A percentile compares a stretch with the other conserved stretches of the same genome.
phyloP scores from a whole-genome alignment of 2,329 filamentous ascomycete genomes.

The Hypoxylon sp. region DNA sequence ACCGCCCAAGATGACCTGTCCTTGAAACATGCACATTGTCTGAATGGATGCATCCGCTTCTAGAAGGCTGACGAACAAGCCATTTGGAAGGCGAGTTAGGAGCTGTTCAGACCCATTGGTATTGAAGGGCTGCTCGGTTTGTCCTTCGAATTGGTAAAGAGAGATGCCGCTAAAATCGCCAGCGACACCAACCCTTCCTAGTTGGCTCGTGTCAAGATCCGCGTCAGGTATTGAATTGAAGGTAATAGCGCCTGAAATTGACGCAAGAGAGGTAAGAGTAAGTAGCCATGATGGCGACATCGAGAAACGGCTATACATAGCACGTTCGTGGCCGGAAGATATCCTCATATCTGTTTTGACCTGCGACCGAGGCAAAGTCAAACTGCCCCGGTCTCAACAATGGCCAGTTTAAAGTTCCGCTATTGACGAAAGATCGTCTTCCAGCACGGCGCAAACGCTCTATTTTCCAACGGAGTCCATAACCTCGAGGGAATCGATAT shows the following conservation, averaged over 20 bases:
- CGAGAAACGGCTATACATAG: conserved; percentile 55
- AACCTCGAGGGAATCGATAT: conserved; percentile 46
- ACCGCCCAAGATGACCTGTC: conserved; percentile 84
- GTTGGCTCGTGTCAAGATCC: conserved; percentile 81
- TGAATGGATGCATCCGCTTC: conserved; percentile 87
- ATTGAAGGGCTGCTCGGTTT: conserved; percentile 76
- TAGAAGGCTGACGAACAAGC: conserved; percentile 81
- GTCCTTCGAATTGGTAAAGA: conserved; percentile 86
- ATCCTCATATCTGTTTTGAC: conserved; percentile 63
- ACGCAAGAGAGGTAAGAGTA: conserved; percentile 60
- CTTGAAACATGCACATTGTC: conserved; percentile 86
- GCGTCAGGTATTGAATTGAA: conserved; percentile 76
- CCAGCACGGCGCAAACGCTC: conserved; percentile 35
- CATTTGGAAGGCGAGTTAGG: conserved; percentile 86
- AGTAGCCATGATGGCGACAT: conserved; percentile 55
- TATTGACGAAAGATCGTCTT: conserved; percentile 32
- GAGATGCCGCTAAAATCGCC: conserved; percentile 95
- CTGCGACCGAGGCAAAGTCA: conserved; percentile 48
- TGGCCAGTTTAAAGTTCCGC: conserved; percentile 26
- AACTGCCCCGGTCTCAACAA: conserved; percentile 49
- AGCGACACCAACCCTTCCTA: conserved; percentile 87
- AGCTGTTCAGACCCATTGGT: conserved; percentile 87
- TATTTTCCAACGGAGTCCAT: conserved; percentile 51
- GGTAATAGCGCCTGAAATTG: conserved; percentile 65
- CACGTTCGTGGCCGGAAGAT: conserved; percentile 60